phyloP scores from a whole-genome alignment of 2,329 filamentous ascomycete species.

The Trichoderma cornu-damae region DNA sequence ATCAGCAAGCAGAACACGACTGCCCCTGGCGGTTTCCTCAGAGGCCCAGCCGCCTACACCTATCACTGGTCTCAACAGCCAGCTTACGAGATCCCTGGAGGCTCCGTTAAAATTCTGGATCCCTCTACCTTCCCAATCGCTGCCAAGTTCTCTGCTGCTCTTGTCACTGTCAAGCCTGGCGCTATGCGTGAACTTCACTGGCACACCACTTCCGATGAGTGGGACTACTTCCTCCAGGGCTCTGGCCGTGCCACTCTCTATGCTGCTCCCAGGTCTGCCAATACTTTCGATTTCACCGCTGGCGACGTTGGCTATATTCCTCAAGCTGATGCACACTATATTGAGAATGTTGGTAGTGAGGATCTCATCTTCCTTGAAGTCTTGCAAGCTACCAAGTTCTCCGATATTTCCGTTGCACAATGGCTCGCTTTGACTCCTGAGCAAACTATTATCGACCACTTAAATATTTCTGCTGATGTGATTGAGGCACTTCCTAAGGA shows the following conservation, averaged over 20 bases:
- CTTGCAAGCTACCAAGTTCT: constrained; percentile 47
- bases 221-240: constrained; percentile 55
- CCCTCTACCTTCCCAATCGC: constrained; percentile 53
- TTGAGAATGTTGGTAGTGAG: constrained; percentile 56
- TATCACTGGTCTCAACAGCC: constrained; percentile 50
- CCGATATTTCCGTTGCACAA: constrained; percentile 52
- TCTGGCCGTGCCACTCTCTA: constrained; percentile 53
- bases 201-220: constrained; percentile 57
- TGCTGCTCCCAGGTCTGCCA: constrained; percentile 43
- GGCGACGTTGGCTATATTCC: constrained; percentile 58
- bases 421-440: constrained; percentile 54
- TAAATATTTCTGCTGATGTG: constrained; percentile 38
- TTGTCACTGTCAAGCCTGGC: constrained; percentile 56
- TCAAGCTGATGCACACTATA: constrained; percentile 47
- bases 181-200: constrained; percentile 62
- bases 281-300: constrained; percentile 55
- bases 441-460: constrained; percentile 54
- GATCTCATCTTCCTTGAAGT: constrained; percentile 57
- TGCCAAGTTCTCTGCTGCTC: constrained; percentile 48
- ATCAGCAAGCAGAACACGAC: constrained; percentile 45
- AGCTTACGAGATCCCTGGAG: constrained; percentile 49
- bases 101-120: constrained; percentile 56
- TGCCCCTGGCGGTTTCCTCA: constrained; percentile 40
- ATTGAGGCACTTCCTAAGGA: constrained; percentile 36
- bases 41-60: constrained; percentile 38